Percentiles rank a stretch among this genome's conserved stretches.
These are phyloP conservation scores for Tulasnella sp. DNA, from an alignment of 768 basidiomycete genomes.

Conservation along the genomic window DNA sequence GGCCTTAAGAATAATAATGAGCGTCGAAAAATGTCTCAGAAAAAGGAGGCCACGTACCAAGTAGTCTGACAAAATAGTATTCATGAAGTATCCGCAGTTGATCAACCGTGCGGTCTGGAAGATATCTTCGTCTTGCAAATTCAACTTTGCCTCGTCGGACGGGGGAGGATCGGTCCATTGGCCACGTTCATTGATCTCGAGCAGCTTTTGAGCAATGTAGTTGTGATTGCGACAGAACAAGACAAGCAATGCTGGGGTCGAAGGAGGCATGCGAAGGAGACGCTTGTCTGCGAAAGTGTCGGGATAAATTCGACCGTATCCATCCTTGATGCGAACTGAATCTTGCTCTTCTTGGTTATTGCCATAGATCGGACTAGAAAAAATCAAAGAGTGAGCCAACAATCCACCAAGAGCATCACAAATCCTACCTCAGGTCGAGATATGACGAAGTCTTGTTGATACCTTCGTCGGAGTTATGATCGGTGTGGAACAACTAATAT, in stretches of 20 bases:
- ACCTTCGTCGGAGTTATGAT: slow-evolving; percentile 41
- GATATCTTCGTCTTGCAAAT: slow-evolving; percentile 56
- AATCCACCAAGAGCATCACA: no score
- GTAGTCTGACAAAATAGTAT: slow-evolving; percentile 16
- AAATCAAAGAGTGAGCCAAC: no score
- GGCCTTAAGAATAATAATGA: slow-evolving; percentile 40
- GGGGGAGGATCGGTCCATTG: slow-evolving; percentile 29
- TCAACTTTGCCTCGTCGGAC: slow-evolving; percentile 20
- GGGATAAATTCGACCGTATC: slow-evolving; percentile 51
- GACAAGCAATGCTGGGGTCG: slow-evolving; percentile 51
- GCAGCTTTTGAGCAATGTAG: slow-evolving; percentile 52
- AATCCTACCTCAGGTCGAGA: slow-evolving; percentile 60
- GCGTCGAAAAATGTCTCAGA: slow-evolving; percentile 31
- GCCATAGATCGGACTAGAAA: slow-evolving; percentile 45
- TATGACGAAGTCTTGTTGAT: slow-evolving; percentile 60
- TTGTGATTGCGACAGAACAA: slow-evolving; percentile 64
- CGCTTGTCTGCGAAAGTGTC: slow-evolving; percentile 59
- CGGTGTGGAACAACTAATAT: slow-evolving; percentile 37
- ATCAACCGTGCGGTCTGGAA: slow-evolving; percentile 50
- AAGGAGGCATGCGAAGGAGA: slow-evolving; percentile 57
- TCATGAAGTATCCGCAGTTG: slow-evolving; percentile 34
- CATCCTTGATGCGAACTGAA: slow-evolving; percentile 40
- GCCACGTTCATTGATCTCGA: slow-evolving; percentile 53
- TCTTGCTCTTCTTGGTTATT: slow-evolving; percentile 39
- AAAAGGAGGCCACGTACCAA: slow-evolving; percentile 4